These are phyloP conservation scores for Silene uniflora DNA, from an alignment of 148 eudicot genomes.

Conservation along the genomic window DNA sequence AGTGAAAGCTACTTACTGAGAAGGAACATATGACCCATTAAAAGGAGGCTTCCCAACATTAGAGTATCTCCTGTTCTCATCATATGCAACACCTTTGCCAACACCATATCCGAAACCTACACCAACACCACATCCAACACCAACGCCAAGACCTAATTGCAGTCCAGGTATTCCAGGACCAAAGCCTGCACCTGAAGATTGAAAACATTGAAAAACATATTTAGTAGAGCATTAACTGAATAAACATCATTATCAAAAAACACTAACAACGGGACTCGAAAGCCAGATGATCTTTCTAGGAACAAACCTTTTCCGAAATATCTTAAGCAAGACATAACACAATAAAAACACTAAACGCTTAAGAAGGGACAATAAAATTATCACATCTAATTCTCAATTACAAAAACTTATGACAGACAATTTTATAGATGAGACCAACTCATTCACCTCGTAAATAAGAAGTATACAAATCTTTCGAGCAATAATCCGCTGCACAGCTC, in stretches of 20 bases:
- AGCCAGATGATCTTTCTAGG: not conserved
- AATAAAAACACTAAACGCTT: not conserved
- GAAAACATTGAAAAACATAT: not conserved
- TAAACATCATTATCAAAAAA: not conserved
- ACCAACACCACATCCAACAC: slow-evolving; percentile 93
- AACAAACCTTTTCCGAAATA: not conserved
- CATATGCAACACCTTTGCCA: slow-evolving; percentile 81
- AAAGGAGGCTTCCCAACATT: slow-evolving; percentile 51
- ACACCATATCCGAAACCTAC: slow-evolving; percentile 86
- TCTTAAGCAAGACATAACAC: not conserved
- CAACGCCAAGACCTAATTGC: slow-evolving; percentile 81
- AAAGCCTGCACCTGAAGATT: slow-evolving; percentile 60
- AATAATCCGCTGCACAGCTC: not conserved
- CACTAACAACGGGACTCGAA: not conserved
- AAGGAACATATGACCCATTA: slow-evolving; percentile 41
- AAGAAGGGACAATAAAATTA: not conserved
- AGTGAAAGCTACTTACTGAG: slow-evolving; percentile 45
- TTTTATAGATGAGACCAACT: not conserved
- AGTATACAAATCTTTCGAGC: not conserved
- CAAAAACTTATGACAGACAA: not conserved
- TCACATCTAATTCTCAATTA: not conserved
- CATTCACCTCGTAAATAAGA: too few relatives aligned
- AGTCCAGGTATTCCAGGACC: slow-evolving; percentile 91
- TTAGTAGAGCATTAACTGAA: not conserved
- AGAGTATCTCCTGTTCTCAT: slow-evolving; percentile 56